Evolutionary conservation across 1,284 basidiomycete species (phyloP).

Genomic region (Mrakiaceae sp.): DNA sequence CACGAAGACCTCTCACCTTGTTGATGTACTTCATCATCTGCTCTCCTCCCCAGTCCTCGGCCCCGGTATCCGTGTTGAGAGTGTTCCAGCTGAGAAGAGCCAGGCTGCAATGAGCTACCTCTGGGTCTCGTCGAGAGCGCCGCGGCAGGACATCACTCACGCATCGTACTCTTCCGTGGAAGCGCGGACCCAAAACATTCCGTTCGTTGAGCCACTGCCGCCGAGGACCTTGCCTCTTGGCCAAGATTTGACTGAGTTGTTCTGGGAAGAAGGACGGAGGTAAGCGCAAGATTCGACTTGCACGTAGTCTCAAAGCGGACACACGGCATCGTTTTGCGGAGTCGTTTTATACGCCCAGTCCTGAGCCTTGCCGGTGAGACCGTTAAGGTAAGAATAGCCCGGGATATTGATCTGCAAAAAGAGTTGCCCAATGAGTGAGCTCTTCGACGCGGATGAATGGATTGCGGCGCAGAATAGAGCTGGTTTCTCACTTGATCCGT

Average conservation of each 20-base stretch:
- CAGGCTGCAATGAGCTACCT: too few relatives aligned
- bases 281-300: too few relatives aligned
- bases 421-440: constrained; percentile 4
- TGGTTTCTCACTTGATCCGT: constrained; percentile 19
- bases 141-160: constrained; percentile 24
- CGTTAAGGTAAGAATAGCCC: constrained; percentile 31
- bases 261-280: background rate
- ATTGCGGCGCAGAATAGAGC: constrained; percentile 19
- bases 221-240: constrained; percentile 58
- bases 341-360: constrained; percentile 54
- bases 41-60: constrained; percentile 32
- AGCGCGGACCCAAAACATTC: constrained; percentile 43
- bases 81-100: constrained; percentile 9
- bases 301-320: too few relatives aligned
- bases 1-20: constrained; percentile 24
- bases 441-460: constrained; percentile 33
- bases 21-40: constrained; percentile 34
- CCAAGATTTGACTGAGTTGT: constrained; percentile 35
- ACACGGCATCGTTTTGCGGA: constrained; percentile 35
- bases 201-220: constrained; percentile 57
- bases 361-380: constrained; percentile 38
- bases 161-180: constrained; percentile 35
- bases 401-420: constrained; percentile 35
- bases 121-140: too few relatives aligned
- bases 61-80: constrained; percentile 27